A percentile compares a stretch with the other conserved stretches of the same genome.
Evolutionary conservation across 1,139 yeast genomes (phyloP).

Genomic region (Yamadazyma epiphylla): DNA sequence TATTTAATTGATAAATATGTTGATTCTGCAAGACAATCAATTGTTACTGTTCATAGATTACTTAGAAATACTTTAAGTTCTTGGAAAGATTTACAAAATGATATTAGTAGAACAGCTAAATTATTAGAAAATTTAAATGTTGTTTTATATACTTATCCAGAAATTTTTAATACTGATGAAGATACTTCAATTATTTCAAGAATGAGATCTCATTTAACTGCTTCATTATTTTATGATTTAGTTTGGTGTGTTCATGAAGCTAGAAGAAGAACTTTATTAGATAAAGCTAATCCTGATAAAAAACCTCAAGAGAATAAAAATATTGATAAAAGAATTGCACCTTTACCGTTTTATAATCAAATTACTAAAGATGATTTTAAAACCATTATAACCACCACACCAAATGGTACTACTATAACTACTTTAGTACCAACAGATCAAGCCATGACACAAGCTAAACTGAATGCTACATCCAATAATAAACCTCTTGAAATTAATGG

Average conservation of each 20-base stretch:
- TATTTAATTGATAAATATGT: slow-evolving; percentile 71
- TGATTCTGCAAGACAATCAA: slow-evolving; percentile 87
- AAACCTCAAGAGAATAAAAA: slow-evolving; percentile 7
- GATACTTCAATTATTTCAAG: slow-evolving; percentile 67
- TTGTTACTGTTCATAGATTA: slow-evolving; percentile 86
- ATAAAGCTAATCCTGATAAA: slow-evolving; percentile 33
- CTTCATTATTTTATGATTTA: slow-evolving; percentile 84
- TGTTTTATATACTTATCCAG: slow-evolving; percentile 85
- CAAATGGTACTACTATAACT: slow-evolving; percentile 89
- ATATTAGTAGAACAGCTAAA: slow-evolving; percentile 86
- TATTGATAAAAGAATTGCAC: slow-evolving; percentile 40
- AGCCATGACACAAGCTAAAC: slow-evolving; percentile 58
- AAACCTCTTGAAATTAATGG: slow-evolving; percentile 72
- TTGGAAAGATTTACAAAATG: slow-evolving; percentile 90
- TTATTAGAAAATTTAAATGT: slow-evolving; percentile 88
- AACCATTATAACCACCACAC: slow-evolving; percentile 81
- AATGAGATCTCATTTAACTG: slow-evolving; percentile 91
- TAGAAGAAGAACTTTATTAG: slow-evolving; percentile 63
- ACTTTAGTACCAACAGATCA: slow-evolving; percentile 84
- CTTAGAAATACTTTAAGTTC: slow-evolving; percentile 85
- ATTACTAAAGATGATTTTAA: slow-evolving; percentile 89
- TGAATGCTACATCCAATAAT: slow-evolving; percentile 45
- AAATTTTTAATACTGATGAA: slow-evolving; percentile 47
- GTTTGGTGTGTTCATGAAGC: slow-evolving; percentile 97
- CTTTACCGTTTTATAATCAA: slow-evolving; percentile 90